Base-by-base conservation (phyloP, 1,139 yeast species). In the Nakaseomyces nivariensis region DNA sequence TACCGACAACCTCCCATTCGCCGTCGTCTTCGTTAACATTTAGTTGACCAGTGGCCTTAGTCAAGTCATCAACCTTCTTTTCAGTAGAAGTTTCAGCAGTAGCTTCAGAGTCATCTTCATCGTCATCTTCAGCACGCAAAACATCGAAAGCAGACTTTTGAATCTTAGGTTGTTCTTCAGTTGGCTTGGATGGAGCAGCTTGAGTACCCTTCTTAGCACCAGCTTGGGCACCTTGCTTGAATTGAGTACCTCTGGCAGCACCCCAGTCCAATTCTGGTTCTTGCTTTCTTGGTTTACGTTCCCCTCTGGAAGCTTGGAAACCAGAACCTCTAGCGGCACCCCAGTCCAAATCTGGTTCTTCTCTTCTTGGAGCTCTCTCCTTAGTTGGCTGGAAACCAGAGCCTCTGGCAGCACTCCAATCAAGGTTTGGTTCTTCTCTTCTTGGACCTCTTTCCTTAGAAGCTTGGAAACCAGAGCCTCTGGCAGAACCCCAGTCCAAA, bases 1-100 rank as follows among this genome's bases (percentile, higher is more conserved):
- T 77, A 59, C 78, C 75, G 58, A 80, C 86, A 58, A 77, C 79
- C 67, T 80, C 81, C 87, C 87, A 81, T 46, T 80, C 85, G 52
- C 72, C 84, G 50, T 66, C 61, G 46, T 59, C 61, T 5, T 58
- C 61, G 13, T 27, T 41, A 41, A 63, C 61, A 46, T 57, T 48
- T 48, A 64, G 54, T 48, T 74, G 72, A 41, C 76, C 72, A 45
- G 82, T 72, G 40, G 72, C 71, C 49, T 70, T 56, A 53, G 74
- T 77, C 55, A 75, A 68, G n/a, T 67, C 64, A 43, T 54, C 53
- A 31, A 65, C 62, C 41, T 62, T 67, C 44, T 59, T 62, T 5
- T 49, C 44, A 4, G 46, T 29, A 44, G 56, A 55, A 47, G 52
- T 47, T 36, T 50, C 48, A 47, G 43, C 49, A 47, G 63, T 58